Conservation (phyloP, 73 alveolate genomes). For the Chromera velia region DNA sequence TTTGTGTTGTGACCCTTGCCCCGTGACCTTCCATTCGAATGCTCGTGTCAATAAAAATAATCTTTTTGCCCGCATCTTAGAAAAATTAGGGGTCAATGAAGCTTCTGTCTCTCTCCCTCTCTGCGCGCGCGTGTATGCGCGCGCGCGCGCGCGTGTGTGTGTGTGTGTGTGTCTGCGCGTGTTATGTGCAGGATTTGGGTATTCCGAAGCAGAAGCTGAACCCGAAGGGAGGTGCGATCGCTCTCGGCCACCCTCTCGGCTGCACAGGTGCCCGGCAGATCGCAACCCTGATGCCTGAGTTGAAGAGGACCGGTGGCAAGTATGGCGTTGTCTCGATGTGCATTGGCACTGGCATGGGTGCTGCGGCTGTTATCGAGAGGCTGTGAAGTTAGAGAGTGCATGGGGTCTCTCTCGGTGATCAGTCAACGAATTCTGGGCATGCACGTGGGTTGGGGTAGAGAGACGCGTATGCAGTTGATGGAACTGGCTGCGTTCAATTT, state of each 20-base stretch:
- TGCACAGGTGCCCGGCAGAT: conserved; percentile 97
- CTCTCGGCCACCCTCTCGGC: conserved; percentile 98
- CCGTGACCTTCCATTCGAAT: too few species aligned
- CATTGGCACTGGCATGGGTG: conserved; percentile 99
- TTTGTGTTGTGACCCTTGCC: too few species aligned
- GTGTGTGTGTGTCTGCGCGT: background rate
- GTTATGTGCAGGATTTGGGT: conserved; percentile 72
- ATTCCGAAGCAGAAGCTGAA: conserved; percentile 89
- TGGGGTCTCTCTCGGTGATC: too few species aligned
- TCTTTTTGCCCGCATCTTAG: too few species aligned
- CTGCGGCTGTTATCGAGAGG: conserved; percentile 96
- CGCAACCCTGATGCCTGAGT: conserved; percentile 89
- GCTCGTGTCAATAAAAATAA: too few species aligned
- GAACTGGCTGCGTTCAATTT: too few species aligned
- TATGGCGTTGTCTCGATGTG: conserved; percentile 99
- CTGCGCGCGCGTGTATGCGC: conserved; percentile 5
- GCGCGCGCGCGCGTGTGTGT: conserved; percentile 7
- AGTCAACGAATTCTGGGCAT: too few species aligned
- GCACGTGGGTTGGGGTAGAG: too few species aligned
- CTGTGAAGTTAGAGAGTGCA: too few species aligned
- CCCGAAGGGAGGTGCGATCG: conserved; percentile 99
- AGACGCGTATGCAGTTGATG: too few species aligned
- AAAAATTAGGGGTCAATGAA: too few species aligned
- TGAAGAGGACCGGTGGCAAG: conserved; percentile 87
- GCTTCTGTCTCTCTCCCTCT: too few species aligned